Evolutionary conservation across 306 rosid species (phyloP), one percentile per base, ranked within the genome.

Genomic region (Acacia crassicarpa): DNA sequence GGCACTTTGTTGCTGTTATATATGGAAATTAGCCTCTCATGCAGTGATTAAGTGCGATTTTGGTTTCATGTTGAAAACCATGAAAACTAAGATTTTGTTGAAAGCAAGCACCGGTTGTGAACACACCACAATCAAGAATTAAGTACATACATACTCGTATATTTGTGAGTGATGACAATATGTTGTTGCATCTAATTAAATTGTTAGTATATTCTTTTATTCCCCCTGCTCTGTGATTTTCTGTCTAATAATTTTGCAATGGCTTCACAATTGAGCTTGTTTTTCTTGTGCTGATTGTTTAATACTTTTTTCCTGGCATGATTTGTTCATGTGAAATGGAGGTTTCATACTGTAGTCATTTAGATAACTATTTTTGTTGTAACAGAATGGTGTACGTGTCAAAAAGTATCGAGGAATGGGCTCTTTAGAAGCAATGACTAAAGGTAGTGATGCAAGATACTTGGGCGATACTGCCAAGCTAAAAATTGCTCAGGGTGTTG

Each of bases 391-490:
- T 77, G 79, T 48, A 45, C 90, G 89, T n/a, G 81, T 95, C 2
- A 95, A 95, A 75, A 95, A 90, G 75, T 93, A 95, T 63, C 80
- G 98, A 76, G 98, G 98, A 80, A 95, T 95, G 99, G 98, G 99
- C 45, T 95, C 97, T 45, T 85, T 95, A 79, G 99, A 95, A 91
- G 99, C 99, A 72, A 95, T 95, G 98, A 93, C 91, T 23, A 94
- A 93, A 84, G 99, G 99, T 10, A 95, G 99, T 66, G 99, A 95
- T 73, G 88, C 86, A 11, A 88, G 99, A 84, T 93, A 95, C 84
- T 82, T 93, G 80, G 98, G 97, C 6, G 99, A 95, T 46, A 91
- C 88, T 27, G 92, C 94, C 10, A 92, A 91, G 82, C 91, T 95
- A 67, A 95, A 95, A 89, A 92, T 95, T 84, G 98, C 98, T 65